Base-by-base conservation (phyloP, 169 alveolate genomes). In the Neospora caninum region DNA sequence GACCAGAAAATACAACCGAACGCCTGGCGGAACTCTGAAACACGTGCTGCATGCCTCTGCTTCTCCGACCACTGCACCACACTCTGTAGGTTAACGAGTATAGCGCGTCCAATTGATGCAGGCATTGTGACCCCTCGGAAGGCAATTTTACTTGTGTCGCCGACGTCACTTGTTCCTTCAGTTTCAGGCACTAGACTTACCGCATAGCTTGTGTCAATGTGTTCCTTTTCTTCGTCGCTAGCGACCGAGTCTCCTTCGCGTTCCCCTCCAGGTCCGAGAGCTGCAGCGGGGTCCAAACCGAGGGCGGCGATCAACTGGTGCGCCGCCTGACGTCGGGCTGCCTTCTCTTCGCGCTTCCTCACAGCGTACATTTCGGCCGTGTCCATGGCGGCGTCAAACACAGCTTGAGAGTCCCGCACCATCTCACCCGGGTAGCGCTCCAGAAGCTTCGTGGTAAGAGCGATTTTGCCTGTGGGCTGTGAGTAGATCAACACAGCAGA, bases 401-500 rank as follows among this genome's bases (percentile, higher is more conserved):
- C 88, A 10, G 31, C 58, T 27, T 41, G 69, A 29, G 64, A n/a
- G n/a, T 89, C 88, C 36, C 88, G 20, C 69, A 89, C 82, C 84
- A 89, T 89, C 93, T 89, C 80, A 39, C 93, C 93, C 13, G 93
- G 93, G 88, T 89, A 67, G 43, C 88, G 58, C 88, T 89, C 93
- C 69, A 89, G 73, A 20, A 42, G 82, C 88, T 89, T 89, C 58
- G 93, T 89, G 41, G 84, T 69, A 39, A 89, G 49, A 54, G 73
- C 64, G 0, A 89, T 45, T n/a, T 70, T 89, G 54, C 93, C 93
- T 0, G 93, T 69, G 43, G 84, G 64, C 93, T 88, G 82, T 16
- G 27, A 87, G 45, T 20, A 34, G 42, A 49, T 6, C 13, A 20
- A 54, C 31, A 25, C 84, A 64, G 67, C 39, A 20, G 6, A 88